These are phyloP conservation scores for Phytophthora pini DNA, from an alignment of 352 stramenopile genomes.

Conservation along the genomic window DNA sequence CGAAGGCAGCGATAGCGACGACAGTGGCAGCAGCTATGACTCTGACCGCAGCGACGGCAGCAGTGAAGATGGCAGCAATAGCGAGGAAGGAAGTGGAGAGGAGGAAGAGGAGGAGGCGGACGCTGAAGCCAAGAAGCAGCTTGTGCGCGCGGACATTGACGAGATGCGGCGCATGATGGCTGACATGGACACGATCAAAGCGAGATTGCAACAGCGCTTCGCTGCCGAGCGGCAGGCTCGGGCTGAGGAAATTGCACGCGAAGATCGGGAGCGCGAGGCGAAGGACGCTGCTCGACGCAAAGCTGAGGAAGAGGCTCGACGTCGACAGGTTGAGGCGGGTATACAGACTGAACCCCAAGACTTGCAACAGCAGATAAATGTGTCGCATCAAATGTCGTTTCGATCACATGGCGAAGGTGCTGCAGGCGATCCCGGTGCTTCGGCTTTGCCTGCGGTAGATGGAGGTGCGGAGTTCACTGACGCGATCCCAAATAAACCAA, in stretches of 20 bases:
- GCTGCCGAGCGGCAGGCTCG: constrained; percentile 28
- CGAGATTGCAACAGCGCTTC: constrained; percentile 58
- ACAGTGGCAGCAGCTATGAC: constrained; percentile 23
- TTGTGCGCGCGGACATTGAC: constrained; percentile 47
- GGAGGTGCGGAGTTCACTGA: constrained; percentile 3
- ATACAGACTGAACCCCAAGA: constrained; percentile 22
- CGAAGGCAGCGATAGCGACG: constrained; percentile 5
- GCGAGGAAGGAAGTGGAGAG: constrained; percentile 23
- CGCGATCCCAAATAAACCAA: constrained; percentile 8
- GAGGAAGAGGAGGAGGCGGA: constrained; percentile 26
- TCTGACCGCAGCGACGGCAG: constrained; percentile 26
- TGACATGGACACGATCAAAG: constrained; percentile 71
- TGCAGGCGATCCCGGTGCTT: not conserved
- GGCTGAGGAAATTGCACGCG: constrained; percentile 10
- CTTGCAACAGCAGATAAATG: constrained; percentile 20
- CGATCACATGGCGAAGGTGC: constrained; percentile 1
- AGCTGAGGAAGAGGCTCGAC: constrained; percentile 7
- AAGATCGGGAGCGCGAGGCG: constrained; percentile 29
- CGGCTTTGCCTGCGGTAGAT: constrained; percentile 13
- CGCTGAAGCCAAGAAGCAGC: constrained; percentile 35
- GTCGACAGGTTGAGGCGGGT: constrained; percentile 9
- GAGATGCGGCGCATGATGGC: constrained; percentile 58
- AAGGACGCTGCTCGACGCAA: constrained; percentile 10
- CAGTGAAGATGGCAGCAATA: not conserved
- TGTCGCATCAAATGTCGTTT: constrained; percentile 5